Conservation (phyloP, 2,329 filamentous ascomycete species). For the Akanthomyces muscarius region DNA sequence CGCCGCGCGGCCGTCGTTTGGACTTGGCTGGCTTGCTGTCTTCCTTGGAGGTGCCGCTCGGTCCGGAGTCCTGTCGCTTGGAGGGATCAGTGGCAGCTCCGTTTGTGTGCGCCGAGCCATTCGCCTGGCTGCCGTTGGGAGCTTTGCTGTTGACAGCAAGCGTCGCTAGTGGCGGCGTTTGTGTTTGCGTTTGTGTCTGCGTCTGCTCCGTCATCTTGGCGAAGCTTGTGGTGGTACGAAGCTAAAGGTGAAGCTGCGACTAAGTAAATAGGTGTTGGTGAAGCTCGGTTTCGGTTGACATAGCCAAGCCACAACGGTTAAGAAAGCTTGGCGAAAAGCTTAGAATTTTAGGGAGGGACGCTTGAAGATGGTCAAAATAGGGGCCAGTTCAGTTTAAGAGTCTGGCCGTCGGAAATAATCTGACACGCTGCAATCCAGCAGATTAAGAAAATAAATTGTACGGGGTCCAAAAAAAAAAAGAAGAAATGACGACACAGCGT, state of each 20-base stretch:
- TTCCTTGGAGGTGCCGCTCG: constrained; percentile 12
- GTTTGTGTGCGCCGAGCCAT: neutral
- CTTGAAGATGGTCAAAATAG: neutral
- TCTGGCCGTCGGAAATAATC: neutral
- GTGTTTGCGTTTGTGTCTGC: neutral
- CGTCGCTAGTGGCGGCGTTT: constrained; percentile 1
- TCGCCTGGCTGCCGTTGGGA: neutral
- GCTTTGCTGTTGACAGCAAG: neutral
- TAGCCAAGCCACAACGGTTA: constrained; percentile 10
- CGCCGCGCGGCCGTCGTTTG: constrained; percentile 57
- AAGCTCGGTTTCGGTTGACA: too few species aligned
- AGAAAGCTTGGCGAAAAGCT: constrained; percentile 14
- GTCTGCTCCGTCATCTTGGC: constrained; percentile 2
- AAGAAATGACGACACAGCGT: constrained; percentile 13
- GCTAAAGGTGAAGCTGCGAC: too few species aligned
- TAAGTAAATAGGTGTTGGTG: too few species aligned
- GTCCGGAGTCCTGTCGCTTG: neutral
- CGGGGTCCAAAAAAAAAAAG: neutral
- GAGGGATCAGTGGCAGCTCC: neutral
- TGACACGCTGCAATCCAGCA: neutral
- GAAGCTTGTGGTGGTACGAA: neutral
- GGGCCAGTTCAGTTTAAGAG: neutral
- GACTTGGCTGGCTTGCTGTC: constrained; percentile 9
- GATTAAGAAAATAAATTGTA: neutral
- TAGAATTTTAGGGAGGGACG: neutral